Evolutionary conservation across 1,284 basidiomycete species (phyloP), one percentile per base, ranked within the genome.

Genomic region (Violaceomyces palustris): DNA sequence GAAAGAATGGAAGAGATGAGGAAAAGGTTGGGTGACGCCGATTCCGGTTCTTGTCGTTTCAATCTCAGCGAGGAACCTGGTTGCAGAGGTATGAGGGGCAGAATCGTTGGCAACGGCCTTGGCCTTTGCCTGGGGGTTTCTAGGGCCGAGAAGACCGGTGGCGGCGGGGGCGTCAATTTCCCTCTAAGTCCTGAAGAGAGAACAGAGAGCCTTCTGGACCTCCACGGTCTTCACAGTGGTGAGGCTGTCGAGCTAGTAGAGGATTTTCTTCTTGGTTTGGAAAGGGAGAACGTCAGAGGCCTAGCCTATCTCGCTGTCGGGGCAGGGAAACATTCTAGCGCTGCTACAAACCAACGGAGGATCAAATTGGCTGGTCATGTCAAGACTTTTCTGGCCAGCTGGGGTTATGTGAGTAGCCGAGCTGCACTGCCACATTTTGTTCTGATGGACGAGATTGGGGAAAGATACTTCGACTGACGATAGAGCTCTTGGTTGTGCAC

Each of bases 311-410:
- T 90, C 19, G 81, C 97, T 25, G 88, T 97, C 4, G 93, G 94
- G 9, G 89, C 94, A 74, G 90, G 92, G 73, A 92, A 90, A 74
- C 93, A 97, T 72, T 90, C 88, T 1, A 91, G 88, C 2, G 86
- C 83, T 23, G 88, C 91, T 67, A 77, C 81, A 12, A 80, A 79
- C 11, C 81, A 88, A 37, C 87, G 90, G 27, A 82, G 87, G 2
- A 87, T 86, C 24, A 84, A 88, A 50, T 80, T 97, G 10, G 86
- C 84, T 3, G 81, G 84, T 2, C 87, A 86, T 14, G 83, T 96
- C 31, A 84, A 87, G 60, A 87, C 89, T 70, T 93, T 86, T 82
- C 76, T 96, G 35, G 85, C 87, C 62, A 82, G 86, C 42, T 96
- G 89, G 87, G 87, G 54, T 33, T 68, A 63, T 54, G 44, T 37